Percentiles rank a stretch among this genome's conserved stretches.
Conservation (phyloP, 768 basidiomycete genomes). For the Lanmaoa rubissima region DNA sequence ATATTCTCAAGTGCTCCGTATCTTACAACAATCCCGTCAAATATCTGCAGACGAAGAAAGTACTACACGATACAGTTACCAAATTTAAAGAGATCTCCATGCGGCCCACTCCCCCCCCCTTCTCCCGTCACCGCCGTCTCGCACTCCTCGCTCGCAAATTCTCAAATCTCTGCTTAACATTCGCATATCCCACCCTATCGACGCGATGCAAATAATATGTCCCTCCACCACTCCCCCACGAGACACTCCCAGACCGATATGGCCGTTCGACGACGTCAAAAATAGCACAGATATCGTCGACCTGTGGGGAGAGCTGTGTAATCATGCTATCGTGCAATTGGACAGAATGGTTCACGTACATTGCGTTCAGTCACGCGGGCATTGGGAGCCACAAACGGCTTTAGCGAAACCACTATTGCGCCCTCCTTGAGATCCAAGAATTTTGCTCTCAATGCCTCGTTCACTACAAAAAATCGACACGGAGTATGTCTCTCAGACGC, state of each 20-base stretch:
- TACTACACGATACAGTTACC: neutral
- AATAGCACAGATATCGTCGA: slow-evolving; percentile 78
- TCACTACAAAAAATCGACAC: slow-evolving; percentile 50
- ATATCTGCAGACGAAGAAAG: neutral
- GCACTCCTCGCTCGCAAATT: slow-evolving; percentile 37
- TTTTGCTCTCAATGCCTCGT: slow-evolving; percentile 80
- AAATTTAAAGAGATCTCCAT: no score
- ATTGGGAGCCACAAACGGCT: slow-evolving; percentile 77
- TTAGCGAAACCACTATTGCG: slow-evolving; percentile 84
- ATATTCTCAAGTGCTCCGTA: neutral
- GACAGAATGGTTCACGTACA: slow-evolving; percentile 39
- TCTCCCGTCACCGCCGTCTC: slow-evolving; percentile 21
- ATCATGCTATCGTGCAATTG: neutral
- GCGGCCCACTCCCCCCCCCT: no score
- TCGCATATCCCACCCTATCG: slow-evolving; percentile 68
- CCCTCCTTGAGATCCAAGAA: slow-evolving; percentile 95
- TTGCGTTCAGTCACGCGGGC: slow-evolving; percentile 84
- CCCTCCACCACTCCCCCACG: slow-evolving; percentile 74
- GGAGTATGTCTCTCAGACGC: neutral
- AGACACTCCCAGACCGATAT: slow-evolving; percentile 74
- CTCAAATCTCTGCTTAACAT: slow-evolving; percentile 56
- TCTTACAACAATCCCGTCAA: neutral
- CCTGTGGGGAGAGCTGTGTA: slow-evolving; percentile 35
- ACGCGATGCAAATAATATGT: slow-evolving; percentile 76
- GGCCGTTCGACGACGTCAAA: slow-evolving; percentile 69